A percentile compares a stretch with the other conserved stretches of the same genome.
phyloP scores from a whole-genome alignment of 164 flowering plant species.

The Echeveria elegans region DNA sequence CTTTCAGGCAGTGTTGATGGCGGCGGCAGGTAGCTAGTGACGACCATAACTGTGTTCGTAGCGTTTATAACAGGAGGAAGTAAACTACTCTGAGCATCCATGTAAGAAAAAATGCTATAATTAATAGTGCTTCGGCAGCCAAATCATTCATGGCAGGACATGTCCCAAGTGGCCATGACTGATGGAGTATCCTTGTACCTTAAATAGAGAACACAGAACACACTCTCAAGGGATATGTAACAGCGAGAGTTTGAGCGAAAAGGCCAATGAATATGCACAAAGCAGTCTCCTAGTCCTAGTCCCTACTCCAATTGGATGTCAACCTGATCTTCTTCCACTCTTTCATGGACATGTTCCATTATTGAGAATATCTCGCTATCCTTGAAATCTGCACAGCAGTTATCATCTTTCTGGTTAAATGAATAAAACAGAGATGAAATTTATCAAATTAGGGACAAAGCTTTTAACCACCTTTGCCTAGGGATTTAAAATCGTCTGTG shows the following conservation, averaged over 20 bases:
- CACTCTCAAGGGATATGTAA: background rate
- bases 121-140: background rate
- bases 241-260: background rate
- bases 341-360: background rate
- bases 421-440: background rate
- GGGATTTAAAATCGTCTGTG: conserved; percentile 33
- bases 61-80: no score
- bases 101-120: background rate
- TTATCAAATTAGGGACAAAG: background rate
- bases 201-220: background rate
- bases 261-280: background rate
- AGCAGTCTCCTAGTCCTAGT: background rate
- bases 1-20: background rate
- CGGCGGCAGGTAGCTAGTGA: background rate
- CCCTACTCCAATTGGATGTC: background rate
- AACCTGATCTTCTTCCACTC: background rate
- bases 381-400: conserved; percentile 43
- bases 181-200: background rate
- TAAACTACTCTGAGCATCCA: no score
- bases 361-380: conserved; percentile 38
- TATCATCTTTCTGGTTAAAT: background rate
- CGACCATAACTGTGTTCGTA: no score
- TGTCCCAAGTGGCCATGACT: background rate
- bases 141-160: background rate
- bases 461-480: conserved; percentile 33